phyloP scores from a whole-genome alignment of 768 basidiomycete genomes.

The Gautieria morchelliformis region DNA sequence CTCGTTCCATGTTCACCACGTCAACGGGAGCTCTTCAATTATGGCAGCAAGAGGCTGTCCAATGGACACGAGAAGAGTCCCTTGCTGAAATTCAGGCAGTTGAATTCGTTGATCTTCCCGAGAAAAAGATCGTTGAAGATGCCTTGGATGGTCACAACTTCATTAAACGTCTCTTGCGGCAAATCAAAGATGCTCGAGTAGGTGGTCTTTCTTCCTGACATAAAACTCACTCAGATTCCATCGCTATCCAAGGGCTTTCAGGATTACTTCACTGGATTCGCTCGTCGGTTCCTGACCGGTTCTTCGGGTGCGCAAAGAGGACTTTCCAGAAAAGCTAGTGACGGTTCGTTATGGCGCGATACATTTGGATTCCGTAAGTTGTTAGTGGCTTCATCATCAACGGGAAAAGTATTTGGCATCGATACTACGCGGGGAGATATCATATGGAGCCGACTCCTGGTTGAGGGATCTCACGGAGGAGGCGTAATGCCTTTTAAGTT shows the following conservation, averaged over 20 bases:
- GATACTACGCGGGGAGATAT: constrained; percentile 71
- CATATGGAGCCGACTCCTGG: constrained; percentile 70
- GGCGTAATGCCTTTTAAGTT: constrained; percentile 49
- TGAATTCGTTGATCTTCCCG: constrained; percentile 72
- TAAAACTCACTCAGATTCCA: not conserved
- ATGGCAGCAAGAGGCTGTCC: constrained; percentile 50
- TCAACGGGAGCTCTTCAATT: constrained; percentile 70
- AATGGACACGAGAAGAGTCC: constrained; percentile 79
- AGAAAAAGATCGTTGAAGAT: constrained; percentile 32
- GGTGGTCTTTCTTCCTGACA: constrained; percentile 5
- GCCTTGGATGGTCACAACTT: constrained; percentile 29
- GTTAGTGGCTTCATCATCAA: constrained; percentile 57
- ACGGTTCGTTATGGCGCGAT: constrained; percentile 48
- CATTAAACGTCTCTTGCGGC: constrained; percentile 40
- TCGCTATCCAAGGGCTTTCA: constrained; percentile 54
- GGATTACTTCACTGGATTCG: constrained; percentile 54
- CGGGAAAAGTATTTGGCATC: constrained; percentile 73
- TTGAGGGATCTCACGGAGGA: constrained; percentile 37
- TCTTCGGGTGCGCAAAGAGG: constrained; percentile 33
- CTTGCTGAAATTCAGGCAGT: constrained; percentile 54
- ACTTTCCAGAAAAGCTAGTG: constrained; percentile 23
- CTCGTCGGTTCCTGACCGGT: constrained; percentile 60
- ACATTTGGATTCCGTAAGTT: constrained; percentile 83
- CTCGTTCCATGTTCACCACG: constrained; percentile 49
- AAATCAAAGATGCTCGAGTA: constrained; percentile 53